Conservation (phyloP, 2,329 filamentous ascomycete genomes). For the Ophiocordyceps camponoti-saundersi region DNA sequence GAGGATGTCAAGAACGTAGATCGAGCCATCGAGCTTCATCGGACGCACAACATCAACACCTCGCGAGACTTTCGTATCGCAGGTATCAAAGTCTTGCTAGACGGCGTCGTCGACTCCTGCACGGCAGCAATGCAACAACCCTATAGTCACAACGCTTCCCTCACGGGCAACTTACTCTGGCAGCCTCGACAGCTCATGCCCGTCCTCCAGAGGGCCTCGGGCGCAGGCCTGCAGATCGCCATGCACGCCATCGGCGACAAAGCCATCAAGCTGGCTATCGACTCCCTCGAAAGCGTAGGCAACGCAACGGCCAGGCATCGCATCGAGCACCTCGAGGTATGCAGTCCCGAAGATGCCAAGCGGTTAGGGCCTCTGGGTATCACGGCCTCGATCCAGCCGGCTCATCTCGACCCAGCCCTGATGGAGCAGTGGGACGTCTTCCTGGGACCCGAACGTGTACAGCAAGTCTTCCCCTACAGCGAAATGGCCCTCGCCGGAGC, state of each 20-base stretch:
- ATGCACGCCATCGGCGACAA: slow-evolving; percentile 49
- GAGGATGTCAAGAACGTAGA: slow-evolving; percentile 28
- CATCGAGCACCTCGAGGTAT: slow-evolving; percentile 50
- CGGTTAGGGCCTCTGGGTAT: slow-evolving; percentile 41
- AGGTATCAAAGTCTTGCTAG: slow-evolving; percentile 48
- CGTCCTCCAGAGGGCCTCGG: slow-evolving; percentile 34
- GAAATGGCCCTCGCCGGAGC: slow-evolving; percentile 40
- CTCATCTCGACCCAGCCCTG: slow-evolving; percentile 43
- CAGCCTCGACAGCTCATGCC: slow-evolving; percentile 29
- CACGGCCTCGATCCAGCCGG: slow-evolving; percentile 40
- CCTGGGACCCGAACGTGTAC: slow-evolving; percentile 35
- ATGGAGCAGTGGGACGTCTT: slow-evolving; percentile 42
- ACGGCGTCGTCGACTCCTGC: slow-evolving; percentile 48
- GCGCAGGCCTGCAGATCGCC: slow-evolving; percentile 39
- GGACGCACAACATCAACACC: slow-evolving; percentile 14
- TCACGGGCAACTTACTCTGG: slow-evolving; percentile 31
- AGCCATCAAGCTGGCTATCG: slow-evolving; percentile 40
- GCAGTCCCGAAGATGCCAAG: slow-evolving; percentile 33
- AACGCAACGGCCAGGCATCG: slow-evolving; percentile 34
- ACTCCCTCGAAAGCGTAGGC: slow-evolving; percentile 29
- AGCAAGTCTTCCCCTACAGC: slow-evolving; percentile 44
- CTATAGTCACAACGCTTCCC: slow-evolving; percentile 29
- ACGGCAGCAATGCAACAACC: slow-evolving; percentile 43
- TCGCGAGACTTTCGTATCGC: slow-evolving; percentile 29
- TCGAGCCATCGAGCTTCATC: slow-evolving; percentile 26